Percentiles rank a stretch among this genome's conserved stretches.
Conservation (phyloP, 306 rosid species). For the Comarum palustre region DNA sequence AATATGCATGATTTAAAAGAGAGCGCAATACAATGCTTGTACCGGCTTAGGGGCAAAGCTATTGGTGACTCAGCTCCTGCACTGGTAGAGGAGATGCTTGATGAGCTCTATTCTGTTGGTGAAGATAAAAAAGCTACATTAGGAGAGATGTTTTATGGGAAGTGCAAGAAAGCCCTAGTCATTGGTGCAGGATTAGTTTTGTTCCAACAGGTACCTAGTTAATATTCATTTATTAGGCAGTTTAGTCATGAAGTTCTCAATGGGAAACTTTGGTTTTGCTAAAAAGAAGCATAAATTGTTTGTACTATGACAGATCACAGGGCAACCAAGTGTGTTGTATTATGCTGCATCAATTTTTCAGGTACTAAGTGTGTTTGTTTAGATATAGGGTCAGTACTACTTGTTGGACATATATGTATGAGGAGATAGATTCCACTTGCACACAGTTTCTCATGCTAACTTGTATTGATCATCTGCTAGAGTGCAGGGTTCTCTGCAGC, state of each 20-base stretch:
- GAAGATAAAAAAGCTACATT: constrained; percentile 61
- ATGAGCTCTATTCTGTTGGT: constrained; percentile 67
- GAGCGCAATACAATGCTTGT: constrained; percentile 48
- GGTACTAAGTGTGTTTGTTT: constrained; percentile 74
- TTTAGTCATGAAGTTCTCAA: constrained; percentile 21
- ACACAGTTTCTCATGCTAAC: constrained; percentile 30
- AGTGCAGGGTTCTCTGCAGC: constrained; percentile 94
- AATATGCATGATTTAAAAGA: constrained; percentile 46
- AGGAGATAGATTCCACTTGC: too few relatives aligned
- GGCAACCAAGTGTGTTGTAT: constrained; percentile 97
- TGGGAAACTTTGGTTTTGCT: too few relatives aligned
- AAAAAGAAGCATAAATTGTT: too few relatives aligned
- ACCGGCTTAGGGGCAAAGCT: constrained; percentile 58
- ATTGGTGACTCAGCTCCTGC: constrained; percentile 54
- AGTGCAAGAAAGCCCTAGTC: constrained; percentile 69
- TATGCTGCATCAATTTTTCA: constrained; percentile 88
- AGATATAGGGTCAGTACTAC: constrained; percentile 21
- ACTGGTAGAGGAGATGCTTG: constrained; percentile 75
- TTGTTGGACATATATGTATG: constrained; percentile 21
- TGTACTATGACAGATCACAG: constrained; percentile 73
- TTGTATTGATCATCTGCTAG: constrained; percentile 38
- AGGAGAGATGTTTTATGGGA: constrained; percentile 72
- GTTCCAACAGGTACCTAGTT: constrained; percentile 94
- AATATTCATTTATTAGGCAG: too few relatives aligned
- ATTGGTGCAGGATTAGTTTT: constrained; percentile 82